Percentiles rank a stretch among this genome's conserved stretches.
phyloP scores from a whole-genome alignment of 768 basidiomycete species.

The Saitozyma podzolica region DNA sequence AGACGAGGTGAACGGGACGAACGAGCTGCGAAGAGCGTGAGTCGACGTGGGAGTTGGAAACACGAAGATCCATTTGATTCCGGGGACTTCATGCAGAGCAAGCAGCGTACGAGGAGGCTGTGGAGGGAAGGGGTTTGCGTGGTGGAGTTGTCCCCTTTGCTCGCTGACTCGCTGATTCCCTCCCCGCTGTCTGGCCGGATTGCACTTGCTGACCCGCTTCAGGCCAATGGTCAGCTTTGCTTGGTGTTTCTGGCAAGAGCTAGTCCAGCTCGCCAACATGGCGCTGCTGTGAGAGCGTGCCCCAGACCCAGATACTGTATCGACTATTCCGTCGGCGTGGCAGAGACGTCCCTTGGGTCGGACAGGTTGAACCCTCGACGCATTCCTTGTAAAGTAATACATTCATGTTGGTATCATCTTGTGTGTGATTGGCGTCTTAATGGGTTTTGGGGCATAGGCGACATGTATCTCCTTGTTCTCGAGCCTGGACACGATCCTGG shows the following conservation, averaged over 20 bases:
- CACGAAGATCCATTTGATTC: not conserved
- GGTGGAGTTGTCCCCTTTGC: not conserved
- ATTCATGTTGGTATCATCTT: not conserved
- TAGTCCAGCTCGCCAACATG: constrained; percentile 31
- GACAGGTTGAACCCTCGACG: too few species aligned
- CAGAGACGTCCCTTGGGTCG: too few species aligned
- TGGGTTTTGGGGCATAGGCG: not conserved
- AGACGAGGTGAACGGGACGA: constrained; percentile 17
- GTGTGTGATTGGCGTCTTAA: not conserved
- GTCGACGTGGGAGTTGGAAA: not conserved
- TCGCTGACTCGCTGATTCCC: not conserved
- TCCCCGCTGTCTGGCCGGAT: too few species aligned
- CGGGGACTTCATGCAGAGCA: too few species aligned
- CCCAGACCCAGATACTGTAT: too few species aligned
- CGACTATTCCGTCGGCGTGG: too few species aligned
- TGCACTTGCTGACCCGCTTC: constrained; percentile 4
- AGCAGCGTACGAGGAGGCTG: too few species aligned
- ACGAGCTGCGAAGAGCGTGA: constrained; percentile 29
- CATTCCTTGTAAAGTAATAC: too few species aligned
- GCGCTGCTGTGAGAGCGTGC: not conserved
- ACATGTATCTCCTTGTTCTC: not conserved
- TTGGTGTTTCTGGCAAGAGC: constrained; percentile 46
- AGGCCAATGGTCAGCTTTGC: constrained; percentile 46
- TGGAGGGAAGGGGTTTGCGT: too few species aligned
- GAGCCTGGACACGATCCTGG: too few species aligned